Conservation (phyloP, 768 basidiomycete genomes). For the Kwoniella dendrophila region DNA sequence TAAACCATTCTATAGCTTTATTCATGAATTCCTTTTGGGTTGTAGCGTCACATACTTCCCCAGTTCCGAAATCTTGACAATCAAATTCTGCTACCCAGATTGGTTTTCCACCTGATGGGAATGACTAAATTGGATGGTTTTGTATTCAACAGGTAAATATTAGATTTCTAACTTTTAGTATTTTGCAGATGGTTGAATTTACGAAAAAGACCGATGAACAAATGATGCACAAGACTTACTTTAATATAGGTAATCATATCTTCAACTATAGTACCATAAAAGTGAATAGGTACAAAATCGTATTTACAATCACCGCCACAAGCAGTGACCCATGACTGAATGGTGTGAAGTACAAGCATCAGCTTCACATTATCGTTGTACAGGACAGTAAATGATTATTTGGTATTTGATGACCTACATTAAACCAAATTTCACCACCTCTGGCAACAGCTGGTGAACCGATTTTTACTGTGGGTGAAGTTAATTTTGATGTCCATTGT, state of each 20-base stretch:
- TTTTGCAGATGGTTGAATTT: no score
- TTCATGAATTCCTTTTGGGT: constrained; percentile 41
- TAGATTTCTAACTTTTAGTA: no score
- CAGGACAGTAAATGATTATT: not conserved
- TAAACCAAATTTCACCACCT: constrained; percentile 41
- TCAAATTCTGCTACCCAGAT: constrained; percentile 41
- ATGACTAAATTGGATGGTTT: not conserved
- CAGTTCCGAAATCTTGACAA: constrained; percentile 37
- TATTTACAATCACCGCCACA: constrained; percentile 45
- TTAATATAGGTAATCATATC: constrained; percentile 34
- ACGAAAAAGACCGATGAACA: no score
- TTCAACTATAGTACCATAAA: constrained; percentile 42
- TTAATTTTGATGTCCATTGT: constrained; percentile 33
- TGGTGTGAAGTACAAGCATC: not conserved
- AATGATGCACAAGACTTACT: constrained; percentile 15
- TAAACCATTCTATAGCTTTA: constrained; percentile 34
- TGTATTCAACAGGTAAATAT: not conserved
- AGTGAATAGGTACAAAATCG: constrained; percentile 50
- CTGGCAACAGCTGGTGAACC: constrained; percentile 45
- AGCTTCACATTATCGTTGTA: not conserved
- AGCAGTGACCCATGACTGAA: constrained; percentile 42
- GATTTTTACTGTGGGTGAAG: constrained; percentile 31
- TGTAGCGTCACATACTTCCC: constrained; percentile 26
- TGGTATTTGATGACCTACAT: constrained; percentile 30
- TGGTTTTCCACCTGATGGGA: constrained; percentile 29